phyloP scores from a whole-genome alignment of 176 grass and related monocot species.

The Panicum miliaceum region DNA sequence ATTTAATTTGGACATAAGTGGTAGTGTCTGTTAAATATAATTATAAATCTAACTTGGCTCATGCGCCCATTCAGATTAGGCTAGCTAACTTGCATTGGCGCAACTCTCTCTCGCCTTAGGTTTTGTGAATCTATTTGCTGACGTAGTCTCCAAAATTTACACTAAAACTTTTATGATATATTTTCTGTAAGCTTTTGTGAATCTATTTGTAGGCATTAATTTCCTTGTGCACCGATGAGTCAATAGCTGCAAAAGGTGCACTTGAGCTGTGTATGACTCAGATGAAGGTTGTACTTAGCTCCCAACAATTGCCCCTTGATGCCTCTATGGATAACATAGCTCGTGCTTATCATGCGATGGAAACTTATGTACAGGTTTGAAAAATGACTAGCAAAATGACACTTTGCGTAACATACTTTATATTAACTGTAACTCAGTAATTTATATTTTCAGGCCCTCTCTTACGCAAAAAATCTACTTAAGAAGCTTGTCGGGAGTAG shows the following conservation, averaged over 20 bases:
- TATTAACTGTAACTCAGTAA: constrained; percentile 41
- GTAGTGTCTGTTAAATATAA: background rate
- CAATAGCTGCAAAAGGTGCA: constrained; percentile 85
- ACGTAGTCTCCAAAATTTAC: background rate
- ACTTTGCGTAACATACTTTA: constrained; percentile 28
- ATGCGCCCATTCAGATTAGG: background rate
- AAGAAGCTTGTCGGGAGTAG: constrained; percentile 66
- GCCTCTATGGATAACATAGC: constrained; percentile 92
- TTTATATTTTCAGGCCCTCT: constrained; percentile 66
- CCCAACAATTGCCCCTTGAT: constrained; percentile 71
- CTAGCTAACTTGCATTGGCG: background rate
- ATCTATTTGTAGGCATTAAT: constrained; percentile 80
- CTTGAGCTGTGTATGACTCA: constrained; percentile 76
- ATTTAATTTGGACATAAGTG: background rate
- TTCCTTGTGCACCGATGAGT: constrained; percentile 87
- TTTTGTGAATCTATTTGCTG: no score
- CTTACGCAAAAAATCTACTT: constrained; percentile 77
- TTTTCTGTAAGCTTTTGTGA: constrained; percentile 37
- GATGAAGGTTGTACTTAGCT: constrained; percentile 90
- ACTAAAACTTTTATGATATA: constrained; percentile 19
- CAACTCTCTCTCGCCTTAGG: background rate
- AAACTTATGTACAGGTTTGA: constrained; percentile 97
- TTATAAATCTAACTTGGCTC: background rate
- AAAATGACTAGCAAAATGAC: constrained; percentile 36
- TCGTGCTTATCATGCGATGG: constrained; percentile 88